Evolutionary conservation across 768 basidiomycete species (phyloP).

Genomic region (Hysterangium stoloniferum): DNA sequence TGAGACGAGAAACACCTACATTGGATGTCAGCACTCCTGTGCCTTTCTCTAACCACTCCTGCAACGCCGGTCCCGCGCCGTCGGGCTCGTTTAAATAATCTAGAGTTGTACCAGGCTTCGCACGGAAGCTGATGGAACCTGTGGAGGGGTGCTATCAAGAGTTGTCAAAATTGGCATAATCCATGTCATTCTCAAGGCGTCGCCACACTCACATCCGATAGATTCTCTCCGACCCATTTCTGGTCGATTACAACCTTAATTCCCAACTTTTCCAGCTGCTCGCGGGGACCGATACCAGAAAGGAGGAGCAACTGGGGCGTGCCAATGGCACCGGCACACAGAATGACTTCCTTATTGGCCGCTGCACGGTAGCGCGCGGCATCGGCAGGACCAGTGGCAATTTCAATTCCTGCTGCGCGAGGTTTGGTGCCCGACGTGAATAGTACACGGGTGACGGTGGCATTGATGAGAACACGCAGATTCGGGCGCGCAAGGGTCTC

Average conservation of each 20-base stretch:
- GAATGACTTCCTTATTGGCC: constrained; percentile 16
- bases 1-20: neutral
- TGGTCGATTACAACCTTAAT: constrained; percentile 56
- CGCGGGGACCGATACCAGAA: constrained; percentile 66
- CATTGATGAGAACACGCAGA: constrained; percentile 16
- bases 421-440: constrained; percentile 10
- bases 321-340: constrained; percentile 18
- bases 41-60: constrained; percentile 1
- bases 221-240: constrained; percentile 66
- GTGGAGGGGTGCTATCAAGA: constrained; percentile 7
- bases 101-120: constrained; percentile 11
- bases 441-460: constrained; percentile 15
- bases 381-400: neutral
- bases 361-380: neutral
- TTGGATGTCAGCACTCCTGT: neutral
- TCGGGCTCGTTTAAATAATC: constrained; percentile 11
- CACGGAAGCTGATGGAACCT: constrained; percentile 13
- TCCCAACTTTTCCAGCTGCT: constrained; percentile 40
- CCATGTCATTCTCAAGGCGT: neutral
- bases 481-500: constrained; percentile 20
- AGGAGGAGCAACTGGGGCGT: constrained; percentile 20
- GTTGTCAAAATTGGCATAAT: neutral
- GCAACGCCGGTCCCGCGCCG: neutral
- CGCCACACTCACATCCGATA: constrained; percentile 39
- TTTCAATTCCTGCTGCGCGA: neutral